Percentiles rank a stretch among this genome's conserved stretches.
Conservation (phyloP, 495 filamentous ascomycete species). For the Cudoniella acicularis region DNA sequence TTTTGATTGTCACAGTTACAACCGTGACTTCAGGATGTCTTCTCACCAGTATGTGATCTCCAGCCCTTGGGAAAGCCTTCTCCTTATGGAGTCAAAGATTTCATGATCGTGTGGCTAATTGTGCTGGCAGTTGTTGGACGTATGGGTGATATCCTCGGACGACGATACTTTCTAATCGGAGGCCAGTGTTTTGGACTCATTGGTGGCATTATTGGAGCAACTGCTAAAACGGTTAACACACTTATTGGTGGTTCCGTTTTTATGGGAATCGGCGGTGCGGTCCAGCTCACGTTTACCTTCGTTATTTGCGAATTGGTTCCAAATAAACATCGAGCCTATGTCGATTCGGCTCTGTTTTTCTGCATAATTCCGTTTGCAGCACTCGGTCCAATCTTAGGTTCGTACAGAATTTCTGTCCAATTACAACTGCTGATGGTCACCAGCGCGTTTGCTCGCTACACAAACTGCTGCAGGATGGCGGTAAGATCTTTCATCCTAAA, state of each 20-base stretch:
- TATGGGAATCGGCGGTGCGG: conserved; percentile 33
- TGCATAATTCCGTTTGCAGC: conserved; percentile 17
- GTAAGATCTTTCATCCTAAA: conserved; percentile 17
- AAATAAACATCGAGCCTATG: conserved; percentile 31
- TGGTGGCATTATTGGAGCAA: conserved; percentile 41
- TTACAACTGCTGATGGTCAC: not conserved
- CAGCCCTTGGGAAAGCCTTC: not conserved
- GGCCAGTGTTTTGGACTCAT: conserved; percentile 39
- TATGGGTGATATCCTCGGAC: conserved; percentile 50
- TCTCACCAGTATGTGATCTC: not conserved
- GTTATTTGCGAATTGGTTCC: conserved; percentile 37
- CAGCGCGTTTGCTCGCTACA: not conserved
- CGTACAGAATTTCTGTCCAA: not conserved
- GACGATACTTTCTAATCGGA: conserved; percentile 47
- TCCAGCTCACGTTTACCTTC: conserved; percentile 26
- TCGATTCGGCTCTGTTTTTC: conserved; percentile 31
- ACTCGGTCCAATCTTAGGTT: conserved; percentile 4
- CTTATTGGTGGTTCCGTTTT: conserved; percentile 34
- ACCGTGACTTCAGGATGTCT: not conserved
- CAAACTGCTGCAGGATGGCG: conserved; percentile 14
- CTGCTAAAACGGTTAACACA: conserved; percentile 38
- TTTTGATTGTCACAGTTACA: not conserved
- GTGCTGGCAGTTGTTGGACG: conserved; percentile 34
- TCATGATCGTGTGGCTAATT: not conserved
- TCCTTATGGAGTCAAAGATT: not conserved